phyloP scores from a whole-genome alignment of 495 filamentous ascomycete species.

The Xylaria nigripes region DNA sequence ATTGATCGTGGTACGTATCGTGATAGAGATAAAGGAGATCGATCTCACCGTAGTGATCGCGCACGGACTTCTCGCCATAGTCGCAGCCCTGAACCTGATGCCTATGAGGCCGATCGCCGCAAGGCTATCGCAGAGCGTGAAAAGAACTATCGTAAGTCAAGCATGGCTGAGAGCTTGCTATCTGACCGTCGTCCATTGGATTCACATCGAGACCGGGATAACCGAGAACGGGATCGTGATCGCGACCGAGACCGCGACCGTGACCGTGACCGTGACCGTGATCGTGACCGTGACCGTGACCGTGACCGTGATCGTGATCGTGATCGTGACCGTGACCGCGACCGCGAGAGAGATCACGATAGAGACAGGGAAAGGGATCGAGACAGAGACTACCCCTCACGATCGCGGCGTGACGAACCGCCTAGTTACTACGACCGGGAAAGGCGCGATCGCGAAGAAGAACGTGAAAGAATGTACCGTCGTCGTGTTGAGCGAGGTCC shows the following conservation, averaged over 20 bases:
- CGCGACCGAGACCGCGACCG: constrained; percentile 37
- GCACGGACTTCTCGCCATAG: constrained; percentile 47
- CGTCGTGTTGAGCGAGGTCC: constrained; percentile 70
- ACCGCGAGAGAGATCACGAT: constrained; percentile 39
- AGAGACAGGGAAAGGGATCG: constrained; percentile 41
- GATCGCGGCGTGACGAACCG: constrained; percentile 36
- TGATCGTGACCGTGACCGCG: constrained; percentile 45
- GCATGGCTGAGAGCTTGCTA: constrained; percentile 54
- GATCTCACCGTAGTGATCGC: constrained; percentile 51
- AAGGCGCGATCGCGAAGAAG: constrained; percentile 71
- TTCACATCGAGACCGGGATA: constrained; percentile 45
- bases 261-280: constrained; percentile 37
- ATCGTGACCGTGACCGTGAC: constrained; percentile 25
- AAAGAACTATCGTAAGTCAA: constrained; percentile 73
- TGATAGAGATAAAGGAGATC: constrained; percentile 53
- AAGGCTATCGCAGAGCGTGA: constrained; percentile 83
- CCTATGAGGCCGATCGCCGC: constrained; percentile 80
- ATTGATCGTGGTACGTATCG: constrained; percentile 52
- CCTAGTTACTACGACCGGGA: constrained; percentile 57
- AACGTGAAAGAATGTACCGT: constrained; percentile 76
- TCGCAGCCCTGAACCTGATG: constrained; percentile 75
- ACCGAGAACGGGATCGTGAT: constrained; percentile 38
- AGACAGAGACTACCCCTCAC: constrained; percentile 21
- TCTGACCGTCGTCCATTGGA: constrained; percentile 42
- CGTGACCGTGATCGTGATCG: constrained; percentile 18